A percentile compares a stretch with the other conserved stretches of the same genome.
Evolutionary conservation across 2,329 filamentous ascomycete species (phyloP).

Genomic region (Fusarium cyanostomum): DNA sequence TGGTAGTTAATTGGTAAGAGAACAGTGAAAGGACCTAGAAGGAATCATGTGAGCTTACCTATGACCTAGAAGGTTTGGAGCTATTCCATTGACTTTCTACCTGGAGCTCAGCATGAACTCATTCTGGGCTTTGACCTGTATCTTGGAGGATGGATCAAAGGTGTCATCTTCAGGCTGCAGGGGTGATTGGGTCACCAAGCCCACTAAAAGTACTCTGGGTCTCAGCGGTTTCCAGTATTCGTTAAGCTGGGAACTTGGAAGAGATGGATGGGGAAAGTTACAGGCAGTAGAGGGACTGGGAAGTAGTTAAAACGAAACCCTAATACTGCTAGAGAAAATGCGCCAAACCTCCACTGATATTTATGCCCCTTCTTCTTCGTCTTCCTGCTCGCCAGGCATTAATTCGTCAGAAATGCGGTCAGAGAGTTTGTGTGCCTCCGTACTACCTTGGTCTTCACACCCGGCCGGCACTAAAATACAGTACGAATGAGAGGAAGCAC

Average conservation of each 20-base stretch:
- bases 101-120: neutral
- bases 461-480: conserved; percentile 25
- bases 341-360: too few relatives aligned
- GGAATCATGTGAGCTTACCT: neutral
- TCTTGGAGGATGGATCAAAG: conserved; percentile 24
- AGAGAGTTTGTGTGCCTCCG: conserved; percentile 17
- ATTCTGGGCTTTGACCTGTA: neutral
- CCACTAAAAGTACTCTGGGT: conserved; percentile 12
- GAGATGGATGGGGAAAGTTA: too few relatives aligned
- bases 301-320: too few relatives aligned
- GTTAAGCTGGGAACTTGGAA: too few relatives aligned
- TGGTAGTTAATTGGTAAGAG: neutral
- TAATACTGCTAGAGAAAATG: too few relatives aligned
- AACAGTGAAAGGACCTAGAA: too few relatives aligned
- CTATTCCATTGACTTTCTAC: too few relatives aligned
- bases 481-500: conserved; percentile 18
- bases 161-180: conserved; percentile 30
- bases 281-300: too few relatives aligned
- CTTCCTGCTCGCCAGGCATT: neutral
- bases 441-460: conserved; percentile 12
- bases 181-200: conserved; percentile 12
- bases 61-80: too few relatives aligned
- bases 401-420: conserved; percentile 21
- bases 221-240: neutral
- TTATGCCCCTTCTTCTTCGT: neutral